These are phyloP conservation scores for Plasmodium berghei DNA, from an alignment of 169 alveolate genomes.

Conservation along the genomic window DNA sequence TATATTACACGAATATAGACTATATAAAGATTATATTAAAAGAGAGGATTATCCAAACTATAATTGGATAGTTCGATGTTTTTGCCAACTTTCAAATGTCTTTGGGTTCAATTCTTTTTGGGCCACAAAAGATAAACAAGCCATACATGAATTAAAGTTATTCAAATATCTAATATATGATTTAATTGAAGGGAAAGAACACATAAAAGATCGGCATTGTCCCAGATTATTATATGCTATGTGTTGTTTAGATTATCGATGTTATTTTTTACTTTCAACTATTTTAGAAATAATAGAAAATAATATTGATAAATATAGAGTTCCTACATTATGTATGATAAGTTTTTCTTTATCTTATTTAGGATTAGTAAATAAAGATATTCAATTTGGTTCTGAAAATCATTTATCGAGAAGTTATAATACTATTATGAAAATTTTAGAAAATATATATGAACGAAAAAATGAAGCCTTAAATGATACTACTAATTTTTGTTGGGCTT, in stretches of 20 bases:
- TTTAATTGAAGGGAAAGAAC: slow-evolving; percentile 81
- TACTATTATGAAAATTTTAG: slow-evolving; percentile 25
- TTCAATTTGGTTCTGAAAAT: slow-evolving; percentile 54
- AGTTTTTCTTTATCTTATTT: slow-evolving; percentile 80
- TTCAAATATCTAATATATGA: slow-evolving; percentile 88
- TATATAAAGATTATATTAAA: slow-evolving; percentile 86
- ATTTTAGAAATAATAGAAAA: slow-evolving; percentile 80
- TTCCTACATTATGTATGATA: slow-evolving; percentile 84
- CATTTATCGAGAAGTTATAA: slow-evolving; percentile 56
- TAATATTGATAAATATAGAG: slow-evolving; percentile 74
- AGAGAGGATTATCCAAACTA: slow-evolving; percentile 88
- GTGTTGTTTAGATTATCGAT: slow-evolving; percentile 88
- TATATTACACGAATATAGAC: slow-evolving; percentile 42
- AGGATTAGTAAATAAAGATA: slow-evolving; percentile 82
- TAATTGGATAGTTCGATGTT: slow-evolving; percentile 89
- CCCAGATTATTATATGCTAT: slow-evolving; percentile 89
- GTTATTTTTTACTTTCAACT: slow-evolving; percentile 86
- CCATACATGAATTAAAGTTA: slow-evolving; percentile 82
- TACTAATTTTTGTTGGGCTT: slow-evolving; percentile 84
- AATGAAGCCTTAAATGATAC: slow-evolving; percentile 78
- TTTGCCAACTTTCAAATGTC: slow-evolving; percentile 89
- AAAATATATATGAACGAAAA: slow-evolving; percentile 32
- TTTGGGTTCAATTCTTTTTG: slow-evolving; percentile 91
- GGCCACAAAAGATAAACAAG: slow-evolving; percentile 85
- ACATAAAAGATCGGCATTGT: slow-evolving; percentile 83